phyloP scores from a whole-genome alignment of 116 monocot species.

The Iris pallida region DNA sequence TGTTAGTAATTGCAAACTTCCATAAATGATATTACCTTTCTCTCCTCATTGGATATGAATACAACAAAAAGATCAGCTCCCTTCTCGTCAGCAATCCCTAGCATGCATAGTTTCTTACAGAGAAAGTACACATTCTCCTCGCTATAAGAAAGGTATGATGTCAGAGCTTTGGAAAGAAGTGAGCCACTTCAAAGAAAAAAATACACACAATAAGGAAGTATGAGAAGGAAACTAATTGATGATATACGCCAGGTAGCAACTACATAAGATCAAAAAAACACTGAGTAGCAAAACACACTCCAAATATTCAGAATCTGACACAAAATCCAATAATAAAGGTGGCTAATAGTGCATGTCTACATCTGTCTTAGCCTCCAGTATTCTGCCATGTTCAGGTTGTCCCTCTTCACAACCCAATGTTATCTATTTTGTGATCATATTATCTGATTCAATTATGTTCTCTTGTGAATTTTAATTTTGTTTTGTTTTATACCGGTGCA shows the following conservation, averaged over 20 bases:
- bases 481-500: too few relatives aligned
- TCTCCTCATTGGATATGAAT: constrained; percentile 85
- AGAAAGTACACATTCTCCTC: constrained; percentile 91
- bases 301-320: neutral
- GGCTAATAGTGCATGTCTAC: too few relatives aligned
- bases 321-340: neutral
- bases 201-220: neutral
- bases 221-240: neutral
- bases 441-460: too few relatives aligned
- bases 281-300: neutral
- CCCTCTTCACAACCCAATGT: too few relatives aligned
- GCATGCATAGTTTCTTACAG: constrained; percentile 58
- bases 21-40: constrained; percentile 41
- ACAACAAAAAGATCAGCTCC: constrained; percentile 78
- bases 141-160: constrained; percentile 29
- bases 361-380: too few relatives aligned
- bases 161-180: neutral
- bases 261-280: too few relatives aligned
- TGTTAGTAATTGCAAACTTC: too few relatives aligned
- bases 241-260: neutral
- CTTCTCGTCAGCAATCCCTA: constrained; percentile 50
- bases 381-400: too few relatives aligned
- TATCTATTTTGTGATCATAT: too few relatives aligned
- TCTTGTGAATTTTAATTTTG: too few relatives aligned
- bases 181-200: neutral